A percentile compares a stretch with the other conserved stretches of the same genome.
phyloP scores from a whole-genome alignment of 169 alveolate genomes.

The Toxoplasma gondii region DNA sequence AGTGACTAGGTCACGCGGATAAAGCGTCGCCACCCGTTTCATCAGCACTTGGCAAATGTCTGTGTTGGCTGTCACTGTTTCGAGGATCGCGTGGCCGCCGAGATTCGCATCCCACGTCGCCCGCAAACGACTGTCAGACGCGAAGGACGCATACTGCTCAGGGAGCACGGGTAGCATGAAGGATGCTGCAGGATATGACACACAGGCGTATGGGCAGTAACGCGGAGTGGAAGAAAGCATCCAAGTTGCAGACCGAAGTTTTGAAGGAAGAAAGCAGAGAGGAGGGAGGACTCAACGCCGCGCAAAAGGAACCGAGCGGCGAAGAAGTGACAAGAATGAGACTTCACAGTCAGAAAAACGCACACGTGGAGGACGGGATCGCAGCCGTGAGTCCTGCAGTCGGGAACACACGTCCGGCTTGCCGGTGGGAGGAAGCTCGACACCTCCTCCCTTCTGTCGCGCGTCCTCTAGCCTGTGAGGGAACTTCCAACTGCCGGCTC shows the following conservation, averaged over 20 bases:
- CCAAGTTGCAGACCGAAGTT: neutral
- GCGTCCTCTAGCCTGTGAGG: too few species aligned
- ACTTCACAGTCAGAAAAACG: neutral
- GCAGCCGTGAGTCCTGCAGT: too few species aligned
- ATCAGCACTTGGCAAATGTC: conserved; percentile 75
- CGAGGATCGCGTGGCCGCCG: conserved; percentile 67
- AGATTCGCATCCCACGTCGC: conserved; percentile 72
- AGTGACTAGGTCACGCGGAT: conserved; percentile 75
- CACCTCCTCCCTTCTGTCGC: too few species aligned
- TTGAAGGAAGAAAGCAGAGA: neutral
- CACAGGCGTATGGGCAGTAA: neutral
- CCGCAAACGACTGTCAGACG: conserved; percentile 68
- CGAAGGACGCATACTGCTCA: conserved; percentile 49
- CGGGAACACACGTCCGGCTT: too few species aligned
- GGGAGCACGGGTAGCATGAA: conserved; percentile 61
- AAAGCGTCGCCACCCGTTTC: conserved; percentile 74
- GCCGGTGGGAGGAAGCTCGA: too few species aligned
- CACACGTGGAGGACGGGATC: neutral
- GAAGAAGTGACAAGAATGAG: neutral
- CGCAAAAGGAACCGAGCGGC: neutral
- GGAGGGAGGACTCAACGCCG: neutral
- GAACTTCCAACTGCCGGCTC: too few species aligned
- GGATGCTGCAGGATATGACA: conserved; percentile 24
- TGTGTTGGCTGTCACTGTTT: conserved; percentile 59
- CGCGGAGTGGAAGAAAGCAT: neutral